Percentiles rank a stretch among this genome's conserved stretches.
These are phyloP conservation scores for Fusarium illudens DNA, from an alignment of 2,329 filamentous ascomycete genomes.

Conservation along the genomic window DNA sequence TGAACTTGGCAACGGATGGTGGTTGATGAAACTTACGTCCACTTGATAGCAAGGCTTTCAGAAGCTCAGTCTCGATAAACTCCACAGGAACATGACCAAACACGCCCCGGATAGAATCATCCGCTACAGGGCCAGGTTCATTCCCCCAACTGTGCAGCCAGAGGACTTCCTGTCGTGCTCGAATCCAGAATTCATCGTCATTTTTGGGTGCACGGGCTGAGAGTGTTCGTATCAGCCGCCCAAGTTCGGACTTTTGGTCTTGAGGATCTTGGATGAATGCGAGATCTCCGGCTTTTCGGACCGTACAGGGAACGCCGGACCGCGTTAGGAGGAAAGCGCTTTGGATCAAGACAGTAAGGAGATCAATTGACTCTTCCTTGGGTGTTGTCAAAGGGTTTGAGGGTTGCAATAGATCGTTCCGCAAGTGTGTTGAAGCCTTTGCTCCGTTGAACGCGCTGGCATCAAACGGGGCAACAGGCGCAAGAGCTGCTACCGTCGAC, in stretches of 20 bases:
- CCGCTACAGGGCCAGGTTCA: constrained; percentile 42
- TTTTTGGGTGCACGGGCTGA: constrained; percentile 60
- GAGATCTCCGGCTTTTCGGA: constrained; percentile 68
- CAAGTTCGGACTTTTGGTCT: constrained; percentile 69
- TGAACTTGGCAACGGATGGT: too few species aligned
- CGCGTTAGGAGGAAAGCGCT: constrained; percentile 66
- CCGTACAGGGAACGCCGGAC: constrained; percentile 58
- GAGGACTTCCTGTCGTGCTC: constrained; percentile 69
- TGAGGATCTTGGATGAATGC: constrained; percentile 68
- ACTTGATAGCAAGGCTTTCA: constrained; percentile 72
- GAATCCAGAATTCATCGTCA: constrained; percentile 71
- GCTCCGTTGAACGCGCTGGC: constrained; percentile 26
- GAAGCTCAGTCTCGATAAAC: constrained; percentile 73
- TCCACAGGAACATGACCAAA: constrained; percentile 68
- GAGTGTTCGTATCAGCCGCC: constrained; percentile 66
- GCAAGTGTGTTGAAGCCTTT: constrained; percentile 45
- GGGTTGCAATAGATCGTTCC: constrained; percentile 61
- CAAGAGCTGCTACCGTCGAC: constrained; percentile 56
- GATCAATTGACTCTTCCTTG: constrained; percentile 59
- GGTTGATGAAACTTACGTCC: constrained; percentile 56
- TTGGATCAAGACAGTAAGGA: constrained; percentile 70
- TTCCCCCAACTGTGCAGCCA: constrained; percentile 80
- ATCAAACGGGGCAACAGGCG: constrained; percentile 48
- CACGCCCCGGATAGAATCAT: constrained; percentile 64
- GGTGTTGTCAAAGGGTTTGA: constrained; percentile 73